Conservation (phyloP, 345 rosid species). For the Syzygium oleosum region DNA sequence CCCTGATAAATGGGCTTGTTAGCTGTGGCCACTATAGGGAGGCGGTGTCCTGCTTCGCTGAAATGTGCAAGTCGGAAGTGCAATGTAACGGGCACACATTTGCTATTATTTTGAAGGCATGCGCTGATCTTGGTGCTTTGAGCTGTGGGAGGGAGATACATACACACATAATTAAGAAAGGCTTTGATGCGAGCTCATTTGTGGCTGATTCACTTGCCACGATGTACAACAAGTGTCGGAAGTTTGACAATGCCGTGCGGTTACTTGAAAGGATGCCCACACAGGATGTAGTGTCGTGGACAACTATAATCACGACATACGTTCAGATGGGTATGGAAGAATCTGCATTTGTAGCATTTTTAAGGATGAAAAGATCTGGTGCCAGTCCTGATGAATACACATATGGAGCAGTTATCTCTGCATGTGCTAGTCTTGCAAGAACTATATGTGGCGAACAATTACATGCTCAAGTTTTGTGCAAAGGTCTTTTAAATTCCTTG, state of each 20-base stretch:
- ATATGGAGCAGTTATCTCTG: constrained; percentile 58
- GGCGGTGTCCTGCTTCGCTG: constrained; percentile 46
- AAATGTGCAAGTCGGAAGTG: constrained; percentile 48
- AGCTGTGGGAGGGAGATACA: constrained; percentile 72
- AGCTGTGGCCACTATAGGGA: constrained; percentile 42
- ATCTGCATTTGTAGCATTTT: constrained; percentile 49
- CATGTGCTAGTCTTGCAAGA: constrained; percentile 52
- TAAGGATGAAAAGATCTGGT: constrained; percentile 39
- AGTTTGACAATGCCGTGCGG: constrained; percentile 39
- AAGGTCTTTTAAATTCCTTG: constrained; percentile 40
- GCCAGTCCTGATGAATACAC: constrained; percentile 66
- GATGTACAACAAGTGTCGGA: constrained; percentile 77
- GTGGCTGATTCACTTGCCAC: constrained; percentile 67
- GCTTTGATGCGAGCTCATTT: constrained; percentile 36
- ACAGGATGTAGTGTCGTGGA: constrained; percentile 82
- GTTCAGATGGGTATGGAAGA: constrained; percentile 50
- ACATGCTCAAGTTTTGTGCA: constrained; percentile 47
- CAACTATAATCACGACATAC: constrained; percentile 46
- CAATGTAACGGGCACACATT: constrained; percentile 45
- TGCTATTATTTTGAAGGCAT: constrained; percentile 76
- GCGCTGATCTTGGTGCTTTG: constrained; percentile 53
- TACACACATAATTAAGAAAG: constrained; percentile 44
- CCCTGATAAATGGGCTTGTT: constrained; percentile 71
- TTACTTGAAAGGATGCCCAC: constrained; percentile 54
- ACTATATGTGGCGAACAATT: constrained; percentile 75